Evolutionary conservation across 805 yeast genomes (phyloP), one percentile per base, ranked within the genome.

Genomic region (Nakazawaea siamensis): DNA sequence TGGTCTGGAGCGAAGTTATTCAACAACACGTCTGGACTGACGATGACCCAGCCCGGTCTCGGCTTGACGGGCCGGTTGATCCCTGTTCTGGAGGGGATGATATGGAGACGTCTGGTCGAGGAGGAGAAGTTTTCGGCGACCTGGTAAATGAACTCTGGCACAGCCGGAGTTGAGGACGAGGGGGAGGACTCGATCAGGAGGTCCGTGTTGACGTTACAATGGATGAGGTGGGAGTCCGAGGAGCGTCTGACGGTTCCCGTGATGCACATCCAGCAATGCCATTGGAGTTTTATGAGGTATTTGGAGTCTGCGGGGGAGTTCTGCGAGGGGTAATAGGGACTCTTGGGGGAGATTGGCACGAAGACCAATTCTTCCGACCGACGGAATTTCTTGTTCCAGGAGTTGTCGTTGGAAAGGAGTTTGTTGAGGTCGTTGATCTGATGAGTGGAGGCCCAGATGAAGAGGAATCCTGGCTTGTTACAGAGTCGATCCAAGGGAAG

Each of bases 241-340:
- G 94, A 74, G 48, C 97, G 69, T 50, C 95, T 67, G 6, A 88
- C 90, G 0, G 97, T 88, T 2, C 97, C 97, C 2, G 95, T 88
- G 35, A 88, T 82, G 47, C 96, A 90, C 96, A 88, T 87, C 83
- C 95, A 82, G 49, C 97, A 88, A 58, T 90, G 97, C 95, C 96
- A 88, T 57, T 82, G 92, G 55, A 82, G 76, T 39, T 78, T 74
- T 40, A 74, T 76, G 37, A 83, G 66, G 18, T 83, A 51, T 23
- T 64, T 63, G 13, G 68, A 72, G 37, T 68, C 68, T 2, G 59
- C 56, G 24, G 56, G 50, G 20, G 36, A 43, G 7, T 68, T 67
- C 26, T 71, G 70, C 2, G 66, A 65, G 1, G 92, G 92, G 43
- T 73, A 77, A 49, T 73, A 76, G 1, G 76, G 75, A n/a, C n/a